A percentile compares a stretch with the other conserved stretches of the same genome.
phyloP scores from a whole-genome alignment of 257 asterid species.

The Gardenia jasminoides region DNA sequence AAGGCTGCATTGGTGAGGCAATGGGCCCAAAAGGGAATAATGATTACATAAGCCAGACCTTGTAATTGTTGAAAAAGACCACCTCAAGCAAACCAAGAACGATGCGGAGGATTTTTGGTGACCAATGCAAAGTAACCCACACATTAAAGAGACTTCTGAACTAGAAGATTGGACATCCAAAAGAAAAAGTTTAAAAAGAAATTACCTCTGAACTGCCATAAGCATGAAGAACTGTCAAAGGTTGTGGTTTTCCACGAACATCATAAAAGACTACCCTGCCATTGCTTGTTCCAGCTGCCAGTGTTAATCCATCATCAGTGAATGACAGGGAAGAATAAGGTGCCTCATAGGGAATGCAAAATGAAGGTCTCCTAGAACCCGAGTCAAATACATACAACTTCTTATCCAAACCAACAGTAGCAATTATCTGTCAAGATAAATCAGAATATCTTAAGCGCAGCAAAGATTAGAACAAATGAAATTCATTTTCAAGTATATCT shows the following conservation, averaged over 20 bases:
- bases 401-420: slow-evolving; percentile 97
- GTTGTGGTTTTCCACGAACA: slow-evolving; percentile 92
- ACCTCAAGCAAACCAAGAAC: not conserved
- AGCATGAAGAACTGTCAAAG: slow-evolving; percentile 86
- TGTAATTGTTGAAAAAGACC: not conserved
- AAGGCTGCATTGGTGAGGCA: not conserved
- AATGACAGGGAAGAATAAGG: slow-evolving; percentile 92
- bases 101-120: not conserved
- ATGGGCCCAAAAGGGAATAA: not conserved
- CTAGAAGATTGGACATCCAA: slow-evolving; percentile 10
- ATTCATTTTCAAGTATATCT: not conserved
- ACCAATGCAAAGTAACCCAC: not conserved
- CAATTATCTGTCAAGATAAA: slow-evolving; percentile 66
- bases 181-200: slow-evolving; percentile 13
- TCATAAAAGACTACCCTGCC: slow-evolving; percentile 90
- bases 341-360: slow-evolving; percentile 82
- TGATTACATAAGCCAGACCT: not conserved
- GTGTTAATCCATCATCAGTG: slow-evolving; percentile 86
- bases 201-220: slow-evolving; percentile 82
- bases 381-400: slow-evolving; percentile 86
- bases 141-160: slow-evolving; percentile 20
- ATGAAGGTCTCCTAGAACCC: slow-evolving; percentile 79
- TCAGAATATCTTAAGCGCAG: slow-evolving; percentile 8
- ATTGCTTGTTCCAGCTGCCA: slow-evolving; percentile 95
- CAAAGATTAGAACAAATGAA: not conserved